Conservation (phyloP, 2,329 filamentous ascomycete species). For the Fusarium longipes region DNA sequence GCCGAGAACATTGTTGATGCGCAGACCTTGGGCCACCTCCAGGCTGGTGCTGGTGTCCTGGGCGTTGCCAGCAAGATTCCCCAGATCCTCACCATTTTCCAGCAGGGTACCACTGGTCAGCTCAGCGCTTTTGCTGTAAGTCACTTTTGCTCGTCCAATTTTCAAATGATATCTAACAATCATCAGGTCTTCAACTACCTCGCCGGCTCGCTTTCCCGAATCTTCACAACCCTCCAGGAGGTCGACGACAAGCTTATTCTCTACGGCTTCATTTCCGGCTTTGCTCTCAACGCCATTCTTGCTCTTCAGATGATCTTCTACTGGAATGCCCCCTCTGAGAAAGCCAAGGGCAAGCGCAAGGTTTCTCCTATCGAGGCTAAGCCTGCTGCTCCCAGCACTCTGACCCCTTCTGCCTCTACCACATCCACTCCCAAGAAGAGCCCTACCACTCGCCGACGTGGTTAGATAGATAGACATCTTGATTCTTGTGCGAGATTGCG, state of each 20-base stretch:
- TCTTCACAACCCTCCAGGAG: constrained; percentile 98
- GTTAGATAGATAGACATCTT: constrained; percentile 42
- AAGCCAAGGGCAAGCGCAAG: constrained; percentile 58
- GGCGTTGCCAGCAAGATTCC: constrained; percentile 92
- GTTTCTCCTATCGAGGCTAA: constrained; percentile 45
- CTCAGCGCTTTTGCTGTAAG: constrained; percentile 94
- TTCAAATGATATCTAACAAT: neutral
- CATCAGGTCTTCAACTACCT: constrained; percentile 97
- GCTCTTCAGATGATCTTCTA: constrained; percentile 95
- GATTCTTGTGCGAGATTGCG: constrained; percentile 33
- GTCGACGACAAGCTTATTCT: constrained; percentile 97
- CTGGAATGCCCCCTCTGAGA: constrained; percentile 78
- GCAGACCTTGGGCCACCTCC: constrained; percentile 76
- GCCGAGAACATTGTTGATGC: constrained; percentile 72
- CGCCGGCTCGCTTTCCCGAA: constrained; percentile 87
- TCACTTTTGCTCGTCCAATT: constrained; percentile 28
- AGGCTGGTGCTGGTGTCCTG: constrained; percentile 85
- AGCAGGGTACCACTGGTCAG: constrained; percentile 90
- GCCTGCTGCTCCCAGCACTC: constrained; percentile 41
- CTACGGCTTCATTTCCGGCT: constrained; percentile 92
- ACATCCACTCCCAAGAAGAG: constrained; percentile 54
- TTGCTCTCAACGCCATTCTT: constrained; percentile 87
- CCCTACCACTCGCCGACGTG: constrained; percentile 58
- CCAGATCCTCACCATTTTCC: constrained; percentile 88
- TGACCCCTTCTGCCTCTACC: constrained; percentile 39